Conservation (phyloP, 768 basidiomycete species). For the Tricholomella constricta region DNA sequence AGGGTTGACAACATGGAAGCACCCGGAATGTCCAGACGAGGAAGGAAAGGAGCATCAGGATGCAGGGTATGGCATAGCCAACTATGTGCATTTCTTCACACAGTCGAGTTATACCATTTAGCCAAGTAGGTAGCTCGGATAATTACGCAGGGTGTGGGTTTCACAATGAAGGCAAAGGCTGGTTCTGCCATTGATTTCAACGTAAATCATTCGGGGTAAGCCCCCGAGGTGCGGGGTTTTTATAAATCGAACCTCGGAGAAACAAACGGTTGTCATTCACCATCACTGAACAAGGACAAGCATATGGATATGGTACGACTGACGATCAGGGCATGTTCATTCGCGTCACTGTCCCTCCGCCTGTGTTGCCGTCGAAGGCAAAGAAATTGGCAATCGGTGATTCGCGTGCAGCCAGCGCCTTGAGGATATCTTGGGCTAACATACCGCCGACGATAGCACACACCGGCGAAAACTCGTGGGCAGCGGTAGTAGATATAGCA, state of each 20-base stretch:
- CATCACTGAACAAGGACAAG: neutral
- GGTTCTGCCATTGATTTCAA: neutral
- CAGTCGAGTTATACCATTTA: slow-evolving; percentile 9
- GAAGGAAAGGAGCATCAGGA: neutral
- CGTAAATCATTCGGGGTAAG: neutral
- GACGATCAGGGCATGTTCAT: slow-evolving; percentile 46
- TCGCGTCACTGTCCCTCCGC: slow-evolving; percentile 68
- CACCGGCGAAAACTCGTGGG: slow-evolving; percentile 87
- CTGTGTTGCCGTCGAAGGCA: slow-evolving; percentile 82
- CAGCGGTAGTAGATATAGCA: slow-evolving; percentile 65
- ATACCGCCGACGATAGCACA: slow-evolving; percentile 96
- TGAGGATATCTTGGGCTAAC: slow-evolving; percentile 92
- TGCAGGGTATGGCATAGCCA: neutral
- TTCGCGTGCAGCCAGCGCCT: slow-evolving; percentile 87
- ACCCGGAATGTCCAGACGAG: too few species aligned
- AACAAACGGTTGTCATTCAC: slow-evolving; percentile 8
- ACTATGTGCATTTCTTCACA: slow-evolving; percentile 13
- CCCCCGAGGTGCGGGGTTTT: slow-evolving; percentile 13
- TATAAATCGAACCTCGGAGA: slow-evolving; percentile 19
- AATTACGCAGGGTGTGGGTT: neutral
- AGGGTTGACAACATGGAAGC: too few species aligned
- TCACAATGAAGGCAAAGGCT: neutral
- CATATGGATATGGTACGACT: slow-evolving; percentile 10
- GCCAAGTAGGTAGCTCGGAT: neutral
- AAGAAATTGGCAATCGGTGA: slow-evolving; percentile 93